Base-by-base conservation (phyloP, 2,329 filamentous ascomycete species). In the Neonectria neomacrospora region DNA sequence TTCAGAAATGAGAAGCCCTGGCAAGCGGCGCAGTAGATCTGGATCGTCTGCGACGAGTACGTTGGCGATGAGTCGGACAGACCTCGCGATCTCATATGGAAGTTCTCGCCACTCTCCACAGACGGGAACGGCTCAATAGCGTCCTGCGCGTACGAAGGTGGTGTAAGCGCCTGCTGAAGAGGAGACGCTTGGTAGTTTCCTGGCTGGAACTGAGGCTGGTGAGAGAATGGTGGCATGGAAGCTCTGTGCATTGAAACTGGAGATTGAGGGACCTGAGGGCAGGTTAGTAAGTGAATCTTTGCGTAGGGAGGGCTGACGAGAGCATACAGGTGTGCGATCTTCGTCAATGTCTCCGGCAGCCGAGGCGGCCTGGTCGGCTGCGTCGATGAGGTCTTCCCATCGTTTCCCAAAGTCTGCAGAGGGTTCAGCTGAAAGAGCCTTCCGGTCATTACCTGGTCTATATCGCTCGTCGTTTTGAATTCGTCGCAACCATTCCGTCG, bases 331-430 rank as follows among this genome's bases (percentile, higher is more conserved):
- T 76, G 93, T 96, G 76, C 95, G 88, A 78, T 97, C 94, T 75
- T 94, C 94, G 77, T 97, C 93, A 75, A 96, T 86, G 73, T 91
- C 95, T 80, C 97, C 94, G 3, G 93, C 96, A 28, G 94, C 94
- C 65, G 93, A 97, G 32, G 95, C 94, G 58, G 86, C 80, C 58
- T 81, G 79, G 64, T 81, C 80, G 39, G 92, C 95, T 55, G 95
- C 95, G 79, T 97, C 94, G 68, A 98, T 96, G 64, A 98, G 85
- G 78, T 98, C 95, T 79, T 97, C 93, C 96, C 95, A 98, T 73
- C 95, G 87, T 81, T 96, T 97, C 68, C 93, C 94, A 79, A 92
- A 91, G 63, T 91, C 90, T 20, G 88, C 89, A 60, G 90, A 87
- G 23, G 94, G 94, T 78, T 97, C 95, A 44, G 92, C 92, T 16